Evolutionary conservation across 140 eudicot genomes (phyloP).

Genomic region (Senecio squalidus): DNA sequence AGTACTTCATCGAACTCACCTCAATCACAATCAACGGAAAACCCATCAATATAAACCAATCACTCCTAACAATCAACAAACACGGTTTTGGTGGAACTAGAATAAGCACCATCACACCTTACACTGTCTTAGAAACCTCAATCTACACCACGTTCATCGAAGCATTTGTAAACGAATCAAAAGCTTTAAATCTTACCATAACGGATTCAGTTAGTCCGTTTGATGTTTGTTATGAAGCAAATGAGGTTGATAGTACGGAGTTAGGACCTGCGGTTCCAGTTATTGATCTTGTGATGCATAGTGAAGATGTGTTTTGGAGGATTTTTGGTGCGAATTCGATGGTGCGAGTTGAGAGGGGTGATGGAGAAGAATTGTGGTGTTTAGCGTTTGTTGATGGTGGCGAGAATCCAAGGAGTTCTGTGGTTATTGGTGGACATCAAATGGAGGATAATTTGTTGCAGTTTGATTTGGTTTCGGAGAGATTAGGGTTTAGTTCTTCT

Average conservation of each 20-base stretch:
- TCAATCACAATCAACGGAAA: slow-evolving; percentile 34
- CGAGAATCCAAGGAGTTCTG: slow-evolving; percentile 24
- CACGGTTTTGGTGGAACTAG: slow-evolving; percentile 39
- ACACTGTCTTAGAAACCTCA: slow-evolving; percentile 30
- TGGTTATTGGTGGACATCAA: slow-evolving; percentile 49
- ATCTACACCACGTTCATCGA: slow-evolving; percentile 26
- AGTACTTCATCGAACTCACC: slow-evolving; percentile 38
- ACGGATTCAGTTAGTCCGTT: slow-evolving; percentile 30
- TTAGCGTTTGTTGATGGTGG: slow-evolving; percentile 52
- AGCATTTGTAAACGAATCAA: slow-evolving; percentile 28
- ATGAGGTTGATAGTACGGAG: slow-evolving; percentile 13
- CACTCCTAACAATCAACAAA: slow-evolving; percentile 24
- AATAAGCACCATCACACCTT: slow-evolving; percentile 39
- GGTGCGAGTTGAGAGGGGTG: slow-evolving; percentile 24
- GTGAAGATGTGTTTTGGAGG: slow-evolving; percentile 40
- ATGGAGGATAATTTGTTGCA: slow-evolving; percentile 45
- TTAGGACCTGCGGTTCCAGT: slow-evolving; percentile 38
- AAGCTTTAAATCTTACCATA: slow-evolving; percentile 19
- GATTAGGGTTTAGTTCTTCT: slow-evolving; percentile 46
- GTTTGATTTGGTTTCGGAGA: slow-evolving; percentile 33
- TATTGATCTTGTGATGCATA: slow-evolving; percentile 39
- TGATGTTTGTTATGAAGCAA: slow-evolving; percentile 27
- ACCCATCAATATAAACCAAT: slow-evolving; percentile 10
- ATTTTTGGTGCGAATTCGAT: slow-evolving; percentile 40
- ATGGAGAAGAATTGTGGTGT: slow-evolving; percentile 33